phyloP scores from a whole-genome alignment of 2,329 filamentous ascomycete species.

The Alternaria longipes region DNA sequence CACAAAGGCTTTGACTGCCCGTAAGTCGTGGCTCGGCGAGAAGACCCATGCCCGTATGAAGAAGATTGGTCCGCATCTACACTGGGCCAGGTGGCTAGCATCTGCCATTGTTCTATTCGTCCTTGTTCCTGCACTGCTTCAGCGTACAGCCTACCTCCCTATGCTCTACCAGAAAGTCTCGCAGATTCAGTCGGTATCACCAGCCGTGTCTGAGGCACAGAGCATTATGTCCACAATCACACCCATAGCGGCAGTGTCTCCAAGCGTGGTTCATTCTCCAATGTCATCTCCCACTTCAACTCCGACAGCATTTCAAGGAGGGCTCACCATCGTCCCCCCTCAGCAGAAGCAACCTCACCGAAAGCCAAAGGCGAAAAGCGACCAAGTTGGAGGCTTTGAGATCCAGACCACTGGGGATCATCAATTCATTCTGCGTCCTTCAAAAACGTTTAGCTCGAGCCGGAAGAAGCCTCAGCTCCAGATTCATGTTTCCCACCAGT shows the following conservation, averaged over 20 bases:
- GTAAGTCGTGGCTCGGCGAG: slow-evolving; percentile 9
- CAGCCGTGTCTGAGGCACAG: slow-evolving; percentile 7
- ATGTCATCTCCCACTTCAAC: slow-evolving; percentile 5
- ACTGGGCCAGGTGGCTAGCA: slow-evolving; percentile 14
- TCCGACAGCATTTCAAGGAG: slow-evolving; percentile 23
- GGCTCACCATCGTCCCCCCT: slow-evolving; percentile 29
- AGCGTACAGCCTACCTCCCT: slow-evolving; percentile 24
- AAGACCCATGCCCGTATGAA: slow-evolving; percentile 19
- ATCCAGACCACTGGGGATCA: slow-evolving; percentile 64
- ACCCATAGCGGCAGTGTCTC: slow-evolving; percentile 11
- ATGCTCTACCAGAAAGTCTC: slow-evolving; percentile 20
- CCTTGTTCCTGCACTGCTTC: slow-evolving; percentile 28
- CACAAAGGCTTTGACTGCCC: slow-evolving; percentile 6
- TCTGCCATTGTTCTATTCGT: slow-evolving; percentile 27
- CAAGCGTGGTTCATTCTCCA: slow-evolving; percentile 1
- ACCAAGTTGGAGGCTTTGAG: slow-evolving; percentile 57
- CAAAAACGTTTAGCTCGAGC: slow-evolving; percentile 52
- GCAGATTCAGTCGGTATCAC: slow-evolving; percentile 9
- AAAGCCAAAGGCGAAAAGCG: slow-evolving; percentile 26
- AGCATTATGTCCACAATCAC: slow-evolving; percentile 13
- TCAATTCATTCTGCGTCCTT: slow-evolving; percentile 63
- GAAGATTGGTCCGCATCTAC: slow-evolving; percentile 7
- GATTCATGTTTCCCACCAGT: slow-evolving; percentile 59
- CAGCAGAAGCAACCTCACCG: slow-evolving; percentile 15
- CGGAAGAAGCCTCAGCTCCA: slow-evolving; percentile 59